Evolutionary conservation across 2,329 filamentous ascomycete species (phyloP).

Genomic region (Phialemoniopsis sp.): DNA sequence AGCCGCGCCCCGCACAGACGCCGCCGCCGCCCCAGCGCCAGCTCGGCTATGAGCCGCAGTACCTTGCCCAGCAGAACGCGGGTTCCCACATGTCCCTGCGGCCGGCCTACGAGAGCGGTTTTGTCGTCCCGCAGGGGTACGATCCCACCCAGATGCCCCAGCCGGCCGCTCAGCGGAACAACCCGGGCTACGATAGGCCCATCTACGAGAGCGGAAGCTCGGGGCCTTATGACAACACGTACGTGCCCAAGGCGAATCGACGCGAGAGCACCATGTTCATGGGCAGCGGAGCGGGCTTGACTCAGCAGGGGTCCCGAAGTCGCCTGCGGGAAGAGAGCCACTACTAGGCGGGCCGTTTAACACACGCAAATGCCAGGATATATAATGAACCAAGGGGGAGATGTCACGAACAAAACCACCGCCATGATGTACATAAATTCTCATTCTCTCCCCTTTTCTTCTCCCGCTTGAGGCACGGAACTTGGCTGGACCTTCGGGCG

Average conservation of each 20-base stretch:
- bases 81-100: constrained; percentile 24
- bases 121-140: constrained; percentile 26
- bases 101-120: constrained; percentile 40
- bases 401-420: no score
- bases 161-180: constrained; percentile 14
- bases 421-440: constrained; percentile 14
- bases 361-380: no score
- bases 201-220: constrained; percentile 23
- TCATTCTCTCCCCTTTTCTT: constrained; percentile 12
- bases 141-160: constrained; percentile 21
- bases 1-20: constrained; percentile 32
- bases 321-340: constrained; percentile 51
- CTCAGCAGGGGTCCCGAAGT: constrained; percentile 46
- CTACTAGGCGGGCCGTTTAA: constrained; percentile 35
- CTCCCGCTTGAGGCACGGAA: constrained; percentile 3
- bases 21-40: constrained; percentile 31
- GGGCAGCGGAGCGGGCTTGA: constrained; percentile 40
- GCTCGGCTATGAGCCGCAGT: constrained; percentile 39
- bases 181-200: constrained; percentile 32
- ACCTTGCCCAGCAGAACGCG: constrained; percentile 28
- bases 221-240: constrained; percentile 27
- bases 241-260: constrained; percentile 36
- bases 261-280: constrained; percentile 60
- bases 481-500: no score
- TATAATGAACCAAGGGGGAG: no score